Percentiles rank a stretch among this genome's conserved stretches.
Conservation (phyloP, 1,139 yeast species). For the Wickerhamomyces sp. region DNA sequence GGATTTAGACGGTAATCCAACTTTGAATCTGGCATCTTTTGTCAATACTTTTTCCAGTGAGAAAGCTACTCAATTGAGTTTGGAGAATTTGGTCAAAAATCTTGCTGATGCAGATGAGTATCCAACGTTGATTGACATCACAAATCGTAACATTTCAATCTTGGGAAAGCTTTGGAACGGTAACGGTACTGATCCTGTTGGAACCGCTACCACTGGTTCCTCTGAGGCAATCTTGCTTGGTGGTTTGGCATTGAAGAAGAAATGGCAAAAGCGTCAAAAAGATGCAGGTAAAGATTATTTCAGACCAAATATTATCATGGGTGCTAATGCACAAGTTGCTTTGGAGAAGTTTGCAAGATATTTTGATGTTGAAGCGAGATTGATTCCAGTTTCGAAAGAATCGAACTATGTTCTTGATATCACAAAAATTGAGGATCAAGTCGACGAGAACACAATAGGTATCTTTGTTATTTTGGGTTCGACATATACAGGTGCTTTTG, state of each 20-base stretch:
- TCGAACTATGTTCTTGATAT: constrained; percentile 64
- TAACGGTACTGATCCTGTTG: constrained; percentile 47
- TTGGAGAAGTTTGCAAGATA: constrained; percentile 90
- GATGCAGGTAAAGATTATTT: constrained; percentile 54
- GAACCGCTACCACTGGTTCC: constrained; percentile 92
- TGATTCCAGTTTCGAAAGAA: constrained; percentile 57
- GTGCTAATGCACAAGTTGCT: constrained; percentile 93
- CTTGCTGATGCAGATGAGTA: constrained; percentile 92
- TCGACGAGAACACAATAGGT: constrained; percentile 93
- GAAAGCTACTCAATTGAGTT: constrained; percentile 44
- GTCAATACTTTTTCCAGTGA: constrained; percentile 71
- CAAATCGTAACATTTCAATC: constrained; percentile 77
- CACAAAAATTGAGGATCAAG: constrained; percentile 49
- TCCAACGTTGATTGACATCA: constrained; percentile 77
- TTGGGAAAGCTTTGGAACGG: constrained; percentile 81
- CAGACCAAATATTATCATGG: constrained; percentile 86
- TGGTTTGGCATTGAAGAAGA: constrained; percentile 85
- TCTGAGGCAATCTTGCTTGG: constrained; percentile 93
- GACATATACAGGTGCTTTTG: constrained; percentile 91
- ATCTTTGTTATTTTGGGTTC: constrained; percentile 85
- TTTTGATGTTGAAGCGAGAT: constrained; percentile 84
- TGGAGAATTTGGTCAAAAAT: constrained; percentile 76
- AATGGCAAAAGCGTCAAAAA: constrained; percentile 69
- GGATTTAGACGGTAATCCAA: constrained; percentile 78
- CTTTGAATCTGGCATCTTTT: constrained; percentile 80